phyloP scores from a whole-genome alignment of 176 grass and related monocot genomes.

The Oryza glaberrima region DNA sequence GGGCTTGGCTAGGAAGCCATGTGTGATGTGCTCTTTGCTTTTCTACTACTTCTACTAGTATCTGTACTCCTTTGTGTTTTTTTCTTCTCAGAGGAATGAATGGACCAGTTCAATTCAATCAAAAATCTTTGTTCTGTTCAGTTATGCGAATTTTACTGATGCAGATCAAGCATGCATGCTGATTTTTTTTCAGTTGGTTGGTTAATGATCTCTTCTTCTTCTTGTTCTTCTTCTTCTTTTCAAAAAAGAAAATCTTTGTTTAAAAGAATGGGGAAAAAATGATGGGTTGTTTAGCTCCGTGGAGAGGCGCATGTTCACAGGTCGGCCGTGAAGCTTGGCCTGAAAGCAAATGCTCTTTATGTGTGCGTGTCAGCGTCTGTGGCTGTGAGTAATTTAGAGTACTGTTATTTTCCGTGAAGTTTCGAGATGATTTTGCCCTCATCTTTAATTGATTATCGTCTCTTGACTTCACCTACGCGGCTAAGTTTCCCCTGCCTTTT shows the following conservation, averaged over 20 bases:
- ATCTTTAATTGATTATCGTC: not conserved
- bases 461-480: not conserved
- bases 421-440: conserved; percentile 25
- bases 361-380: not conserved
- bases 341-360: conserved; percentile 43
- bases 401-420: not conserved
- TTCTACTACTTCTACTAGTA: not conserved
- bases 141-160: not conserved
- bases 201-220: not conserved
- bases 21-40: not conserved
- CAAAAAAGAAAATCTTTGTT: not conserved
- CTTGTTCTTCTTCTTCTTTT: not conserved
- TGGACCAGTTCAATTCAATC: not conserved
- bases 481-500: not conserved
- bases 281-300: not conserved
- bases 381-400: not conserved
- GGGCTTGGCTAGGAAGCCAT: too few species aligned
- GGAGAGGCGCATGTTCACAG: conserved; percentile 41
- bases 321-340: conserved; percentile 25
- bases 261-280: not conserved
- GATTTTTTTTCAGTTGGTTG: not conserved
- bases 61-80: not conserved
- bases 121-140: not conserved
- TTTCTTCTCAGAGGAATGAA: not conserved
- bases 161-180: not conserved